A percentile compares a stretch with the other conserved stretches of the same genome.
Conservation (phyloP, 495 filamentous ascomycete species). For the Bacidia rubella region DNA sequence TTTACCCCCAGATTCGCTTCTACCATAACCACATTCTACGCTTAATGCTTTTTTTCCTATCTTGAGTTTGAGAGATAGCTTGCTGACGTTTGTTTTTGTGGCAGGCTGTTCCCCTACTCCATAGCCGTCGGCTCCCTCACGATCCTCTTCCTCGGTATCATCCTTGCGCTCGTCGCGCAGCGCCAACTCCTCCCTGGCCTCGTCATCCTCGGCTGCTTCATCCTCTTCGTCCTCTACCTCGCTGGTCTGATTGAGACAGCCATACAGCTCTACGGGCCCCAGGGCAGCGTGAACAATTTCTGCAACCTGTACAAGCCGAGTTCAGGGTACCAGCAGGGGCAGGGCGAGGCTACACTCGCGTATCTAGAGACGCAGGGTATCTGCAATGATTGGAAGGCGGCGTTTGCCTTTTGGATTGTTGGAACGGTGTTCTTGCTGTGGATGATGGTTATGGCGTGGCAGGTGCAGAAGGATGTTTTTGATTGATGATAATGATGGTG, state of each 20-base stretch:
- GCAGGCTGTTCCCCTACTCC: conserved; percentile 90
- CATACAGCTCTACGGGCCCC: conserved; percentile 77
- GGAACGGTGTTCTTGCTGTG: conserved; percentile 78
- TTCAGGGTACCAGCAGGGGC: conserved; percentile 39
- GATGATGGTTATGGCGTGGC: conserved; percentile 88
- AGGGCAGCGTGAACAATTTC: conserved; percentile 60
- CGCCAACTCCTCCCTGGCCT: conserved; percentile 76
- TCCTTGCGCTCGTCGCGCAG: conserved; percentile 60
- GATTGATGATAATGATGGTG: no score
- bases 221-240: conserved; percentile 85
- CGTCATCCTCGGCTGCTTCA: conserved; percentile 81
- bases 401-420: conserved; percentile 54
- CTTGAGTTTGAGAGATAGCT: neutral
- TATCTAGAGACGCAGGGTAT: conserved; percentile 52
- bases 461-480: conserved; percentile 59
- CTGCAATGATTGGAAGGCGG: conserved; percentile 46
- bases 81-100: neutral
- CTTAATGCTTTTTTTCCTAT: neutral
- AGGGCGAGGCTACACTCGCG: conserved; percentile 46
- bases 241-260: conserved; percentile 81
- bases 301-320: conserved; percentile 62
- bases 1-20: neutral
- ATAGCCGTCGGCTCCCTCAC: conserved; percentile 56
- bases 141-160: conserved; percentile 57
- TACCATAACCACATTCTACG: neutral